Conservation (phyloP, 2,329 filamentous ascomycete genomes). For the Fusarium longipes region DNA sequence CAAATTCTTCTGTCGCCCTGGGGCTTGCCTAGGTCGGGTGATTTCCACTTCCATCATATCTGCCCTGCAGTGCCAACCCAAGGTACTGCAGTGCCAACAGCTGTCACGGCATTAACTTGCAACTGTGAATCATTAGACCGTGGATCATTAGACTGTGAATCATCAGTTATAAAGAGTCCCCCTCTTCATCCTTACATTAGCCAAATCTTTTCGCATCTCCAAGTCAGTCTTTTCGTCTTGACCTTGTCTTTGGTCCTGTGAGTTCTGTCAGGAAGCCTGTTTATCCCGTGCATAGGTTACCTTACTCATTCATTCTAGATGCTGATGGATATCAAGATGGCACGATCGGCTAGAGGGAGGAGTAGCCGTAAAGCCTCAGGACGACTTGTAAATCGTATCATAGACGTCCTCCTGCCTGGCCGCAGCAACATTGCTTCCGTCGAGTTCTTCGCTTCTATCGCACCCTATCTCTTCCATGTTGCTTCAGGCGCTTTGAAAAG, state of each 20-base stretch:
- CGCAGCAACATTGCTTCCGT: background rate
- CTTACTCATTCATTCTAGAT: background rate
- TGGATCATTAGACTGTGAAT: too few species aligned
- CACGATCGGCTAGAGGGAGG: background rate
- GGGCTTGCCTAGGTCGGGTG: too few species aligned
- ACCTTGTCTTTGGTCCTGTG: too few species aligned
- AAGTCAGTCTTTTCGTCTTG: too few species aligned
- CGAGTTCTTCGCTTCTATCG: conserved; percentile 2
- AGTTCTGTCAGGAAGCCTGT: too few species aligned
- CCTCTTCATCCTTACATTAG: too few species aligned
- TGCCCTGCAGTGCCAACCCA: background rate
- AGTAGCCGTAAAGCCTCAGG: background rate
- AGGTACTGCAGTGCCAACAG: background rate
- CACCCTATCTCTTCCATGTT: conserved; percentile 7
- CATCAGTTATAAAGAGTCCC: background rate
- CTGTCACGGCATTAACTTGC: background rate
- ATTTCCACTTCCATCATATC: too few species aligned
- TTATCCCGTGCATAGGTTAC: too few species aligned
- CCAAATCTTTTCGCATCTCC: too few species aligned
- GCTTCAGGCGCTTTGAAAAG: background rate
- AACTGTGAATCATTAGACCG: background rate
- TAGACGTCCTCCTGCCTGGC: conserved; percentile 11
- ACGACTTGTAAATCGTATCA: background rate
- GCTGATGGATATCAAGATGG: background rate
- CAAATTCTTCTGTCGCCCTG: too few species aligned